phyloP scores from a whole-genome alignment of 805 yeast species.

The Kodamaea jinghongensis region DNA sequence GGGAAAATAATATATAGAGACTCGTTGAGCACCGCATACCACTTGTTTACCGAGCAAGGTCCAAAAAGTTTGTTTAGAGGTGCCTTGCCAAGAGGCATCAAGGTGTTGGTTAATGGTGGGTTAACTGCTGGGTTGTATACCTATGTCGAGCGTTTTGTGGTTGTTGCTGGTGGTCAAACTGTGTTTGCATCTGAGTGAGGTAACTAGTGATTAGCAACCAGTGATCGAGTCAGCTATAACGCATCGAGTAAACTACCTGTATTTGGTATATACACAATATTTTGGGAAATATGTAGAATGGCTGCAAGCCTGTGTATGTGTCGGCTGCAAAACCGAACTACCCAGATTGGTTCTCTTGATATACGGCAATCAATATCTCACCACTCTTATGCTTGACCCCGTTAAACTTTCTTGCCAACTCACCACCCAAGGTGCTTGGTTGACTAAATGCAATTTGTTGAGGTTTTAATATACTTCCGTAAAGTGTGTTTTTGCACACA shows the following conservation, averaged over 20 bases:
- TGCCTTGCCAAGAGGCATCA: constrained; percentile 59
- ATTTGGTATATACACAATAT: no score
- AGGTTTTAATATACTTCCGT: constrained; percentile 45
- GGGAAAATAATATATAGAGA: constrained; percentile 58
- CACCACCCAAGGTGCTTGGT: constrained; percentile 64
- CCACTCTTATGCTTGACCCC: constrained; percentile 56
- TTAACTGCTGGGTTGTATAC: constrained; percentile 65
- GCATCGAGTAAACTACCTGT: no score
- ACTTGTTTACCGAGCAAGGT: constrained; percentile 31
- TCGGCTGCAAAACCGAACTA: neutral
- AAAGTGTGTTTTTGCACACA: constrained; percentile 44
- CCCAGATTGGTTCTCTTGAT: constrained; percentile 26
- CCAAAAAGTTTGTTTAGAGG: constrained; percentile 34
- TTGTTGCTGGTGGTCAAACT: constrained; percentile 31
- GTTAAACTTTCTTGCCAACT: constrained; percentile 54
- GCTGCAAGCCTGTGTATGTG: neutral
- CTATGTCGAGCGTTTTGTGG: constrained; percentile 48
- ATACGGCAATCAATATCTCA: constrained; percentile 48
- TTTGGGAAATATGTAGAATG: neutral
- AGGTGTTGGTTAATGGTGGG: constrained; percentile 70
- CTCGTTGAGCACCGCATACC: constrained; percentile 48
- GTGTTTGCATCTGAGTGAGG: constrained; percentile 25
- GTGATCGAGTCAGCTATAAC: no score
- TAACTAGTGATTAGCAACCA: no score
- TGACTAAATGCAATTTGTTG: constrained; percentile 65